Evolutionary conservation across 1,284 basidiomycete genomes (phyloP), one percentile per base, ranked within the genome.

Genomic region (Cystobasidiaceae sp.): DNA sequence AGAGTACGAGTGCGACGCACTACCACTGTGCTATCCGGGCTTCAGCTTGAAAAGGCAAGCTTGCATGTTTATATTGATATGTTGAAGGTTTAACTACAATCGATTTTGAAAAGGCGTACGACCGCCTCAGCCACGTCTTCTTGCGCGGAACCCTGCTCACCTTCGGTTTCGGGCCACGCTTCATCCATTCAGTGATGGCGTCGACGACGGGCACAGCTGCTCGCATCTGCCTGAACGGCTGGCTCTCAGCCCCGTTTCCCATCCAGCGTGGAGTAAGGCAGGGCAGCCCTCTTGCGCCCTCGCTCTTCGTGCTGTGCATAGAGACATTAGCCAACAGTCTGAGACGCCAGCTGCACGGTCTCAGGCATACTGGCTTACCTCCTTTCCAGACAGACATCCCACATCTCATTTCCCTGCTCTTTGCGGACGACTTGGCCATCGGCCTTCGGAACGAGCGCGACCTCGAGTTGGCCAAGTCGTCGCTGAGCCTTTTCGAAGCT

Each of bases 21-120:
- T n/a, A n/a, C n/a, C n/a, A n/a, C n/a, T n/a, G n/a, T n/a, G n/a
- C n/a, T n/a, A n/a, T n/a, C n/a, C n/a, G n/a, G n/a, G n/a, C n/a
- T n/a, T n/a, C n/a, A n/a, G n/a, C n/a, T n/a, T n/a, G n/a, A n/a
- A n/a, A n/a, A n/a, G n/a, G n/a, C n/a, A n/a, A n/a, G n/a, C n/a
- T n/a, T n/a, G n/a, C n/a, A n/a, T n/a, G n/a, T n/a, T n/a, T n/a
- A n/a, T n/a, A n/a, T n/a, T n/a, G n/a, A n/a, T n/a, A n/a, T n/a
- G n/a, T n/a, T n/a, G n/a, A n/a, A n/a, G n/a, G n/a, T n/a, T 41
- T 58, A n/a, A 46, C 58, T 2, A 21, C 51, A 23, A 23, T 61
- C 23, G 58, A 61, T 30, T 61, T 61, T 27, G 44, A 61, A 46
- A 61, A 61, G 32, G 58, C 58, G 11, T 61, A 61, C 28, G 58